These are phyloP conservation scores for Aspergillus clavatus DNA, from an alignment of 2,329 filamentous ascomycete species.

Conservation along the genomic window DNA sequence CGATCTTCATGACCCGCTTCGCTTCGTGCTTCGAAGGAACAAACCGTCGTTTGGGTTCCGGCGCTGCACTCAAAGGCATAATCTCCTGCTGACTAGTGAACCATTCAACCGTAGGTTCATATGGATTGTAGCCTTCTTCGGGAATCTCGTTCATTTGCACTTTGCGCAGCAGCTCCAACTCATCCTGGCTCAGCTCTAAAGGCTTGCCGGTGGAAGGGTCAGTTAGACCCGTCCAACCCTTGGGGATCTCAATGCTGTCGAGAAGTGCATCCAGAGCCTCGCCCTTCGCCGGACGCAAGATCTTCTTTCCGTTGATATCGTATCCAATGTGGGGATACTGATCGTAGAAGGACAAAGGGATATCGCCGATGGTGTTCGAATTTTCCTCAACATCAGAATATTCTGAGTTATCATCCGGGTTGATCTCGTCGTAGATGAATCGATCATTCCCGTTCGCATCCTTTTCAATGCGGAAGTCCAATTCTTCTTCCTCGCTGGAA, in stretches of 20 bases:
- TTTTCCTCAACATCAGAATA: constrained; percentile 77
- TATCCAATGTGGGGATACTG: constrained; percentile 98
- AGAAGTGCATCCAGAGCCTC: constrained; percentile 89
- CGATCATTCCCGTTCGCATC: constrained; percentile 88
- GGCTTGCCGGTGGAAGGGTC: constrained; percentile 93
- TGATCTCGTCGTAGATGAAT: constrained; percentile 90
- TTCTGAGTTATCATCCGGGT: constrained; percentile 93
- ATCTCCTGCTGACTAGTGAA: constrained; percentile 86
- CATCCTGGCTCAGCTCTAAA: constrained; percentile 77
- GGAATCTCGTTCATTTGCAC: constrained; percentile 86
- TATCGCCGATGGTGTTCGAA: constrained; percentile 90
- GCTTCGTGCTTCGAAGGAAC: constrained; percentile 95
- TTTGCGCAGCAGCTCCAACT: constrained; percentile 81
- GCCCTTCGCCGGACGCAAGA: constrained; percentile 90
- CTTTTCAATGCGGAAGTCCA: constrained; percentile 59
- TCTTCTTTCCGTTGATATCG: constrained; percentile 97
- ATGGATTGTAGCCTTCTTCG: constrained; percentile 85
- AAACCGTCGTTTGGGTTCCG: constrained; percentile 93
- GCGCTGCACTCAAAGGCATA: constrained; percentile 91
- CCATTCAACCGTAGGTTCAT: constrained; percentile 90
- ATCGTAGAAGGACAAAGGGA: constrained; percentile 92
- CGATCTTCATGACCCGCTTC: constrained; percentile 94
- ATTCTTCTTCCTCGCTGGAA: constrained; percentile 36
- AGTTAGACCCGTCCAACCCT: constrained; percentile 94
- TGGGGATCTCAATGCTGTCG: constrained; percentile 93